A percentile compares a stretch with the other conserved stretches of the same genome.
phyloP scores from a whole-genome alignment of 352 stramenopile genomes.

The Peronospora farinosa region DNA sequence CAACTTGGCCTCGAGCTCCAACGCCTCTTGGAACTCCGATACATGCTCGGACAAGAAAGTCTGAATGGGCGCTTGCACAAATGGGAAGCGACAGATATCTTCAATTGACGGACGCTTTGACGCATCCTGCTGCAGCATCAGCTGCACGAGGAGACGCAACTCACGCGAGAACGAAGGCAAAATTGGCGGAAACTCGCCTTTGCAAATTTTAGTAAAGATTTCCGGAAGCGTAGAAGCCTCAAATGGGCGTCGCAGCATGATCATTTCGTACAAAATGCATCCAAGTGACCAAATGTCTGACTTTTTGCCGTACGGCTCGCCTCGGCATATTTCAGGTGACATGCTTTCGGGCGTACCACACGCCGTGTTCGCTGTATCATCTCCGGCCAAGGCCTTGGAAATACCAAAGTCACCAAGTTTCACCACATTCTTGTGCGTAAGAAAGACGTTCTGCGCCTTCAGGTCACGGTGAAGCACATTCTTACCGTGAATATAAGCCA shows the following conservation, averaged over 20 bases:
- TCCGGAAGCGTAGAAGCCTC: conserved; percentile 73
- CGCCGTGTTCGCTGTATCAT: conserved; percentile 75
- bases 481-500: conserved; percentile 86
- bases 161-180: conserved; percentile 72
- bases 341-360: conserved; percentile 85
- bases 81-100: conserved; percentile 85
- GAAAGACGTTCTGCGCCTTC: conserved; percentile 86
- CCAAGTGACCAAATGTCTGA: conserved; percentile 87
- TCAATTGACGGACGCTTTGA: conserved; percentile 84
- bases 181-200: conserved; percentile 79
- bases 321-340: conserved; percentile 85
- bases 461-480: conserved; percentile 85
- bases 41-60: conserved; percentile 82
- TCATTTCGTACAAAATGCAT: conserved; percentile 88
- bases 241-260: conserved; percentile 82
- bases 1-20: conserved; percentile 83
- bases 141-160: conserved; percentile 73
- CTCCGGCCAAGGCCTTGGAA: conserved; percentile 74
- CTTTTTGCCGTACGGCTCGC: conserved; percentile 85
- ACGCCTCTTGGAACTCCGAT: conserved; percentile 77
- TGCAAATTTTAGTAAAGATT: conserved; percentile 87
- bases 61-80: conserved; percentile 80
- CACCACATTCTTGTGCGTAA: conserved; percentile 82
- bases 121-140: conserved; percentile 84
- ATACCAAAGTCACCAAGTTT: conserved; percentile 87